These are phyloP conservation scores for Aspergillus niger DNA, from an alignment of 2,329 filamentous ascomycete genomes.

Conservation along the genomic window DNA sequence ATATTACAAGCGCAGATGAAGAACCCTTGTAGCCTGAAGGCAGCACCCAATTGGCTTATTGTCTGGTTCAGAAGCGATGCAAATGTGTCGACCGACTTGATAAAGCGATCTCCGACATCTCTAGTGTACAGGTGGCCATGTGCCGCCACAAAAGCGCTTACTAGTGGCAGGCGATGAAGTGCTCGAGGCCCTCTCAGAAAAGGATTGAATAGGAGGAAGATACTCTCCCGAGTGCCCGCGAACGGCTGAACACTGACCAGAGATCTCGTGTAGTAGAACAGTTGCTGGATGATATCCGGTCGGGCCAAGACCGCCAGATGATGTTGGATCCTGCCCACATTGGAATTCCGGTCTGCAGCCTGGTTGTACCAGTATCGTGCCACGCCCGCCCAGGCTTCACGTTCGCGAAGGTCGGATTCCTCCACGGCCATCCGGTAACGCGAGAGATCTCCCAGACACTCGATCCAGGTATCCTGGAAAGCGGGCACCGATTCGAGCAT, in stretches of 20 bases:
- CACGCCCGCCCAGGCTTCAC: slow-evolving; percentile 80
- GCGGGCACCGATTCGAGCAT: slow-evolving; percentile 80
- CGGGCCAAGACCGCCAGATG: slow-evolving; percentile 72
- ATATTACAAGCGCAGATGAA: slow-evolving; percentile 59
- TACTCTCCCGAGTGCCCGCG: slow-evolving; percentile 57
- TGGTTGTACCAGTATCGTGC: slow-evolving; percentile 82
- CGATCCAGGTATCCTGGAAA: slow-evolving; percentile 89
- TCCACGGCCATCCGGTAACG: slow-evolving; percentile 92
- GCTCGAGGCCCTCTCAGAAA: slow-evolving; percentile 46
- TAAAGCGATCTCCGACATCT: slow-evolving; percentile 40
- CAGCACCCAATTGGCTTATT: slow-evolving; percentile 49
- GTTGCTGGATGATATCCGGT: slow-evolving; percentile 58
- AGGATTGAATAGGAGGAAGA: slow-evolving; percentile 58
- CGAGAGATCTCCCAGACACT: slow-evolving; percentile 83
- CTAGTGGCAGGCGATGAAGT: slow-evolving; percentile 37
- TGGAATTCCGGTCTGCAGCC: slow-evolving; percentile 74
- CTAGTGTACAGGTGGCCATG: slow-evolving; percentile 54
- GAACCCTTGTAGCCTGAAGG: slow-evolving; percentile 57
- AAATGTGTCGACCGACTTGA: slow-evolving; percentile 44
- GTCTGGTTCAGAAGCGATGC: slow-evolving; percentile 50
- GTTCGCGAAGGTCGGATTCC: slow-evolving; percentile 71
- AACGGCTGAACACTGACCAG: slow-evolving; percentile 59
- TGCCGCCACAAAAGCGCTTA: slow-evolving; percentile 55
- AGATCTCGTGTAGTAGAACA: slow-evolving; percentile 62
- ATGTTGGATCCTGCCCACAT: slow-evolving; percentile 79